Evolutionary conservation across 106 monocot genomes (phyloP).

Genomic region (Acorus calamus): DNA sequence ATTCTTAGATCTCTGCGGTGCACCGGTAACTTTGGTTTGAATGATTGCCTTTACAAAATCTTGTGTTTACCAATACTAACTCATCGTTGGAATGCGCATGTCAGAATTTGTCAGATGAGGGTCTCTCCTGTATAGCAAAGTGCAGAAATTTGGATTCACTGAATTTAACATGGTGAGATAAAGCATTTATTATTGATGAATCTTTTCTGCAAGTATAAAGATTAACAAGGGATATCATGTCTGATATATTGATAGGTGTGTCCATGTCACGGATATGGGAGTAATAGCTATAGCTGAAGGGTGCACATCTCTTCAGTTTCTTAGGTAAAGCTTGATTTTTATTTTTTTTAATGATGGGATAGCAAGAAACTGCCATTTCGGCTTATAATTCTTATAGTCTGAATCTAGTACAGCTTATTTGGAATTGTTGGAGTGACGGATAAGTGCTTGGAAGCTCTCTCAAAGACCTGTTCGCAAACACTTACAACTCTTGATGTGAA

Average conservation of each 20-base stretch:
- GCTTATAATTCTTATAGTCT: not conserved
- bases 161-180: slow-evolving; percentile 81
- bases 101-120: slow-evolving; percentile 79
- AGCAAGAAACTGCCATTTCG: not conserved
- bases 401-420: slow-evolving; percentile 55
- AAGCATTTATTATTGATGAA: not conserved
- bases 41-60: slow-evolving; percentile 1
- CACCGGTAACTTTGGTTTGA: slow-evolving; percentile 43
- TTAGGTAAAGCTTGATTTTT: slow-evolving; percentile 43
- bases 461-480: slow-evolving; percentile 46
- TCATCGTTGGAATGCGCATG: slow-evolving; percentile 4
- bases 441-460: slow-evolving; percentile 53
- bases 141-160: slow-evolving; percentile 59
- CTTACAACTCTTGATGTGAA: slow-evolving; percentile 89
- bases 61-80: not conserved
- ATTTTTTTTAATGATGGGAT: slow-evolving; percentile 1
- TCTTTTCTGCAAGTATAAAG: no score
- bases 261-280: slow-evolving; percentile 61
- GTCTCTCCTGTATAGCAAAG: slow-evolving; percentile 52
- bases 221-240: not conserved
- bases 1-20: slow-evolving; percentile 84
- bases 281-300: slow-evolving; percentile 54
- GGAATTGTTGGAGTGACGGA: slow-evolving; percentile 91
- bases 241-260: slow-evolving; percentile 50
- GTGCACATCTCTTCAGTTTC: slow-evolving; percentile 70